phyloP scores from a whole-genome alignment of 169 alveolate genomes.

The Theileria equi region DNA sequence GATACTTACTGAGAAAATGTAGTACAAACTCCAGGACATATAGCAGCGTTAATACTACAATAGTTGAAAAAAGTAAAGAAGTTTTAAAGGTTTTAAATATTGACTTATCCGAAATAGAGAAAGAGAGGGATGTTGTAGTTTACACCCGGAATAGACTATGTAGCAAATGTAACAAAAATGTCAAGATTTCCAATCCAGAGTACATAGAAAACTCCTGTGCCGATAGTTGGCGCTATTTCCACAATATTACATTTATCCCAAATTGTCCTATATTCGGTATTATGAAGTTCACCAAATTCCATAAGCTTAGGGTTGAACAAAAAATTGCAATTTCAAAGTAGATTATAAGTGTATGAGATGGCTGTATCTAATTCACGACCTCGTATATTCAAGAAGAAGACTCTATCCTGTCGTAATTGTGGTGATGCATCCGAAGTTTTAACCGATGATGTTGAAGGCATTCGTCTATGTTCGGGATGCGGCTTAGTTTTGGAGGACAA shows the following conservation, averaged over 20 bases:
- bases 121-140: slow-evolving; percentile 55
- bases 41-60: neutral
- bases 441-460: slow-evolving; percentile 82
- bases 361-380: neutral
- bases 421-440: slow-evolving; percentile 73
- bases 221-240: slow-evolving; percentile 57
- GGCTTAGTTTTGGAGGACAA: slow-evolving; percentile 81
- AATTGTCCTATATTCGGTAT: slow-evolving; percentile 48
- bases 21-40: too few species aligned
- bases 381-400: slow-evolving; percentile 7
- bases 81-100: slow-evolving; percentile 20
- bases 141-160: slow-evolving; percentile 55
- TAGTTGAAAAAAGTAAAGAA: slow-evolving; percentile 27
- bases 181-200: slow-evolving; percentile 23
- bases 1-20: too few species aligned
- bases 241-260: slow-evolving; percentile 40
- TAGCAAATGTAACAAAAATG: slow-evolving; percentile 29
- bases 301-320: slow-evolving; percentile 33
- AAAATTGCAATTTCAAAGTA: neutral
- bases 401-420: slow-evolving; percentile 71
- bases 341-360: slow-evolving; percentile 1
- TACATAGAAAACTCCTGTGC: slow-evolving; percentile 41
- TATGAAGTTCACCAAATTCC: slow-evolving; percentile 37
- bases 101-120: slow-evolving; percentile 19
- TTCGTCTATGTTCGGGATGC: slow-evolving; percentile 82